These are phyloP conservation scores for Scutellaria barbata DNA, from an alignment of 257 asterid species.

Conservation along the genomic window DNA sequence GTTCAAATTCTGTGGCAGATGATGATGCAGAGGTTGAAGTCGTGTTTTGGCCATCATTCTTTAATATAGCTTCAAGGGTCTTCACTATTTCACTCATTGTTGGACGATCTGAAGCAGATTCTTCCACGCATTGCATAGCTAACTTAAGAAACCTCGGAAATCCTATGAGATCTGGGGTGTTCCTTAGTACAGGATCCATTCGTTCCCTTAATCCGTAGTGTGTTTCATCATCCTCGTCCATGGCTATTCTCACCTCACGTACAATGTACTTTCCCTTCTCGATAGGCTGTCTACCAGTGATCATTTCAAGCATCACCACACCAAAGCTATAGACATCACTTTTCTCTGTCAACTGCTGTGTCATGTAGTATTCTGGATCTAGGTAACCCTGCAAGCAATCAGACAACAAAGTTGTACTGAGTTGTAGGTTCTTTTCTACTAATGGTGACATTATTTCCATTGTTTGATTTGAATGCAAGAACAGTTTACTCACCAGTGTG, in stretches of 20 bases:
- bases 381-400: constrained; percentile 69
- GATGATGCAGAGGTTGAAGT: constrained; percentile 76
- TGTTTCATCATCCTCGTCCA: constrained; percentile 60
- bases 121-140: constrained; percentile 94
- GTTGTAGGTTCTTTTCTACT: not conserved
- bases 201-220: constrained; percentile 55
- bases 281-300: constrained; percentile 78
- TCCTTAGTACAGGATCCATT: constrained; percentile 70
- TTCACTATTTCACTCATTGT: constrained; percentile 84
- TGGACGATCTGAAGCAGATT: constrained; percentile 86
- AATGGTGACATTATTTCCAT: not conserved
- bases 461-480: not conserved
- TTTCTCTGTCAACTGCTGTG: constrained; percentile 84
- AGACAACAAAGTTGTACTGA: not conserved
- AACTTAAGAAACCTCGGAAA: constrained; percentile 66
- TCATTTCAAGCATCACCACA: constrained; percentile 89
- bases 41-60: constrained; percentile 66
- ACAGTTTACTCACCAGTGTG: constrained; percentile 60
- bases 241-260: constrained; percentile 61
- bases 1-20: constrained; percentile 70
- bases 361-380: constrained; percentile 96
- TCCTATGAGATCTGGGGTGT: constrained; percentile 55
- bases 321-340: constrained; percentile 98
- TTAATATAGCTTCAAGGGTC: constrained; percentile 65
- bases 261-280: constrained; percentile 91